phyloP scores from a whole-genome alignment of 352 stramenopile species.

The Pythium folliculosum region DNA sequence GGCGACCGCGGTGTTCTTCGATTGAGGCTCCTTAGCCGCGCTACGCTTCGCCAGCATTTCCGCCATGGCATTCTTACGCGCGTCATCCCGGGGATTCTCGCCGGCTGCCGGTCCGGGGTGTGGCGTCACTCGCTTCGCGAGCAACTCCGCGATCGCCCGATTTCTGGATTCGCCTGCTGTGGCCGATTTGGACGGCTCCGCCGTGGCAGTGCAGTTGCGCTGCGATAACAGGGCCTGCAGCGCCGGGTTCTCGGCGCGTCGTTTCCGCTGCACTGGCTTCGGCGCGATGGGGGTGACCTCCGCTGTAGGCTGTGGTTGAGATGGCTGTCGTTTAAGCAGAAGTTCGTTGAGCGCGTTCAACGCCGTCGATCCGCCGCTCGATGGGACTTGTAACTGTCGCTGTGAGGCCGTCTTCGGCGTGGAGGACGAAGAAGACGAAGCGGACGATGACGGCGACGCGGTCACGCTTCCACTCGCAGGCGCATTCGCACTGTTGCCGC shows the following conservation, averaged over 20 bases:
- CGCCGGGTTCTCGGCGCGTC: conserved; percentile 21
- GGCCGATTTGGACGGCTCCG: background rate
- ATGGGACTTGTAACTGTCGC: conserved; percentile 8
- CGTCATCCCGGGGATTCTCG: background rate
- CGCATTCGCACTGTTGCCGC: background rate
- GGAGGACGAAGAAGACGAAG: conserved; percentile 21
- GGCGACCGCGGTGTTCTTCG: conserved; percentile 11
- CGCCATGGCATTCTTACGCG: conserved; percentile 27
- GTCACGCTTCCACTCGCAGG: conserved; percentile 6
- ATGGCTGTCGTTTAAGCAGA: conserved; percentile 21
- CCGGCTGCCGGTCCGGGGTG: background rate
- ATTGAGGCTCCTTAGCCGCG: conserved; percentile 10
- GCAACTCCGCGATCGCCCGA: conserved; percentile 21
- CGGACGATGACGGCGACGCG: conserved; percentile 14
- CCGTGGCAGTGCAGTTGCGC: conserved; percentile 4
- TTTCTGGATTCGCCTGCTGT: conserved; percentile 12
- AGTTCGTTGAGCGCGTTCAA: conserved; percentile 23
- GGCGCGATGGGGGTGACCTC: background rate
- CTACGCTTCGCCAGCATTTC: conserved; percentile 32
- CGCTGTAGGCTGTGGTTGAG: background rate
- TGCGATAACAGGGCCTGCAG: conserved; percentile 23
- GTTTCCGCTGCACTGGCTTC: conserved; percentile 12
- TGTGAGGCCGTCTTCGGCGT: conserved; percentile 13
- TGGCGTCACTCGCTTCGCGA: conserved; percentile 17
- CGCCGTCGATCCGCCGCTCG: conserved; percentile 8